phyloP scores from a whole-genome alignment of 1,139 yeast species.

The Pichia sp. region DNA sequence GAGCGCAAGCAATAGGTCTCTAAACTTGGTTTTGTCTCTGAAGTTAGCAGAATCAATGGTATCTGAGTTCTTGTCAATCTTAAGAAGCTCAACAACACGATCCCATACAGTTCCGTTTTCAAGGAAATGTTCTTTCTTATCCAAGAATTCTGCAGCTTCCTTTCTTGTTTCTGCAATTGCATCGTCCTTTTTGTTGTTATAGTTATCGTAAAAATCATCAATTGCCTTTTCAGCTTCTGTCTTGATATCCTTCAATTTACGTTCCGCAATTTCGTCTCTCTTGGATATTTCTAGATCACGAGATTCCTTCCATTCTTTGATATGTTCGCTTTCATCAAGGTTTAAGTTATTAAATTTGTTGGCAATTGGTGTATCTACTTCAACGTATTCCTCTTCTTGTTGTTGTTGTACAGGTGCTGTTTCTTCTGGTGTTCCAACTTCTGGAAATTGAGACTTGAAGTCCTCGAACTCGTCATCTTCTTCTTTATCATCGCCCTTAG shows the following conservation, averaged over 20 bases:
- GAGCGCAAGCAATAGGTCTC: slow-evolving; percentile 55
- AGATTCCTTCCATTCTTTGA: slow-evolving; percentile 78
- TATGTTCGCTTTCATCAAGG: slow-evolving; percentile 47
- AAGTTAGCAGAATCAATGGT: slow-evolving; percentile 22
- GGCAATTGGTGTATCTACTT: slow-evolving; percentile 13
- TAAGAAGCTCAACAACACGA: slow-evolving; percentile 52
- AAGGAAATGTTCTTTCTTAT: slow-evolving; percentile 73
- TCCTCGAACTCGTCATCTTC: slow-evolving; percentile 56
- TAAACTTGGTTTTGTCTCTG: slow-evolving; percentile 67
- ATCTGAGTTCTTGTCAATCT: slow-evolving; percentile 26
- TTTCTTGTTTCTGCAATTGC: slow-evolving; percentile 56
- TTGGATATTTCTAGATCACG: slow-evolving; percentile 74
- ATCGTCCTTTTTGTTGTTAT: slow-evolving; percentile 77
- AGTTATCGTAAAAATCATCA: slow-evolving; percentile 91
- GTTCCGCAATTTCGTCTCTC: slow-evolving; percentile 67
- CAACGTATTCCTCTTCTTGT: slow-evolving; percentile 31
- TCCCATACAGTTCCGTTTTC: slow-evolving; percentile 83
- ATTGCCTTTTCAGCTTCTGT: slow-evolving; percentile 79
- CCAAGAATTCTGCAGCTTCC: slow-evolving; percentile 66
- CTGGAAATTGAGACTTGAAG: slow-evolving; percentile 64
- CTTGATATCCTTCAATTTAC: slow-evolving; percentile 62
- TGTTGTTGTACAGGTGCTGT: slow-evolving; percentile 16
- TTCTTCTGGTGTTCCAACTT: slow-evolving; percentile 34
- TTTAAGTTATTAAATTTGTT: slow-evolving; percentile 24
- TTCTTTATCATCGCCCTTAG: slow-evolving; percentile 32